Conservation (phyloP, 306 rosid species). For the Vigna unguiculata region DNA sequence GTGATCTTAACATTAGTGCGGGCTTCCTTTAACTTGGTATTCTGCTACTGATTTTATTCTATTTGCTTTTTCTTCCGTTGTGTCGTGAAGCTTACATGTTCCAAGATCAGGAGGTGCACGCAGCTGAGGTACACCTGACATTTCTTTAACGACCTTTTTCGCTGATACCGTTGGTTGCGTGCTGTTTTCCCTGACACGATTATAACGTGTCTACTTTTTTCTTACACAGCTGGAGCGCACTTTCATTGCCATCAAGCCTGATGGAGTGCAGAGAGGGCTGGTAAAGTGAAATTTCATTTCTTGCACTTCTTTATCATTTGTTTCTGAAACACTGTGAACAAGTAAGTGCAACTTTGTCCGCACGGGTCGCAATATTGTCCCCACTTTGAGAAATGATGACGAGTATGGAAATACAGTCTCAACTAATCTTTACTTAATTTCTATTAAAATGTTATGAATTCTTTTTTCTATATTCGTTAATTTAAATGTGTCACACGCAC, state of each 20-base stretch:
- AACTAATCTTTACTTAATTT: too few species aligned
- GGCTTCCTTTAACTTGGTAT: conserved; percentile 9
- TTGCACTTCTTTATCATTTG: conserved; percentile 38
- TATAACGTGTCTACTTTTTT: conserved; percentile 27
- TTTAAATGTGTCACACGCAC: neutral
- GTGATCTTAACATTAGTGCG: conserved; percentile 18
- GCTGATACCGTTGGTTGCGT: conserved; percentile 3
- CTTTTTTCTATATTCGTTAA: neutral
- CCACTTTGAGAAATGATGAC: neutral
- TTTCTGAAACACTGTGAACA: conserved; percentile 15
- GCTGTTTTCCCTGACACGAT: conserved; percentile 25
- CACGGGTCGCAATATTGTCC: conserved; percentile 14
- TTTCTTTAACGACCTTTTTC: conserved; percentile 20
- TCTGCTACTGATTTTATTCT: conserved; percentile 10
- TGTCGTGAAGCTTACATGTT: conserved; percentile 74
- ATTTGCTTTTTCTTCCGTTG: conserved; percentile 30
- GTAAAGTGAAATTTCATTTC: conserved; percentile 54
- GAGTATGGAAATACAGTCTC: neutral
- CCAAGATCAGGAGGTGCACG: conserved; percentile 92
- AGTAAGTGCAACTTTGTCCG: conserved; percentile 13
- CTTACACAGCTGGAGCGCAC: conserved; percentile 72
- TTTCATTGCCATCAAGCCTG: conserved; percentile 97
- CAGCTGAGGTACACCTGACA: conserved; percentile 75
- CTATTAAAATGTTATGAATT: too few species aligned
- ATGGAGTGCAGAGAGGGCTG: conserved; percentile 95